Base-by-base conservation (phyloP, 1,284 basidiomycete genomes). In the Athelia sp. region DNA sequence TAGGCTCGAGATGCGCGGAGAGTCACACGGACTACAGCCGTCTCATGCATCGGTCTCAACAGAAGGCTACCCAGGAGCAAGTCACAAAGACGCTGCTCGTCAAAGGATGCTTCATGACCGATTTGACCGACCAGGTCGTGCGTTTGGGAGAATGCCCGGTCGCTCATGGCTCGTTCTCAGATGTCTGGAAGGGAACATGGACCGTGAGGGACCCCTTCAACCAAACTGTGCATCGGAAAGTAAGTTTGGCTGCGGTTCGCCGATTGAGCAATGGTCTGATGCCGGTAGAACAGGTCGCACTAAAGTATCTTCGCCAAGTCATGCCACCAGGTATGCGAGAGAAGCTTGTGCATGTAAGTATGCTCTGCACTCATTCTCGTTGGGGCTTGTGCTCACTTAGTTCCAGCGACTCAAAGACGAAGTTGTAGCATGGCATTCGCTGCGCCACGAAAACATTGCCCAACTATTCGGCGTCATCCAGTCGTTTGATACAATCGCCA, bases 171-270 rank as follows among this genome's bases (percentile, higher is more conserved):
- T 71, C 75, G 9, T 81, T 81, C 53, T 74, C 78, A 31, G 80
- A 82, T 56, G 75, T 82, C 3, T 82, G 78, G 78, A 78, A 75
- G 58, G 80, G 75, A 0, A 54, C 62, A 9, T 81, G 78, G 79
- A 69, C 66, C 9, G 19, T 40, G 6, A 4, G 19, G 47, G 74
- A 79, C 51, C 63, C 68, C 14, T 64, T 71, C 38, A 66, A 73
- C 49, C 22, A 62, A 68, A 35, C 64, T 66, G 15, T 61, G 62
- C 52, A 57, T 59, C 55, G 76, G 77, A 51, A 53, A 58, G 48
- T 51, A 40, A 15, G 18, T 9, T 19, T 13, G 29, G 15, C 31
- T 22, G 22, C 32, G 35, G 4, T 48, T 44, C 23, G 46, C 22
- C 8, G 3, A 18, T 22, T 32, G 9, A 40, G 14, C 21, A 34